Evolutionary conservation across 2,329 filamentous ascomycete species (phyloP), one percentile per base, ranked within the genome.

Genomic region (Stagonosporopsis vannaccii): DNA sequence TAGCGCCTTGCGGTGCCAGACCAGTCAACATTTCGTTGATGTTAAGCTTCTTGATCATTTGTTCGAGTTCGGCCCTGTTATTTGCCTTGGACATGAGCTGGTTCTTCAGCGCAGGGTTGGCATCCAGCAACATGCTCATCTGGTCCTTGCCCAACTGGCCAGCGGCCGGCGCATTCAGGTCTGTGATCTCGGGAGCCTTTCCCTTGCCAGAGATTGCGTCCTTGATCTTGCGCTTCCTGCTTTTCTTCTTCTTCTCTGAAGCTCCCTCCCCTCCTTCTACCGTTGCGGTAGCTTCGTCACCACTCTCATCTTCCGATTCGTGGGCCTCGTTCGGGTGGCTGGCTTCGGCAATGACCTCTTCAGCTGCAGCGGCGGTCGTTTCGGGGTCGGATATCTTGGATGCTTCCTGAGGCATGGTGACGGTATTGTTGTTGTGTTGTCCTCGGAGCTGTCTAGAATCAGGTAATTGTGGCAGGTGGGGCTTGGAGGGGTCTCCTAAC

Each of bases 21-120:
- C 89, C 89, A 1, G 89, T 90, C 84, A 91, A 85, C 71, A 91
- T 85, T 61, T 91, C 88, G 71, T 87, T 84, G 51, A 91, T 79
- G 62, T 83, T 88, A 72, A 91, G 80, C 66, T 84, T 84, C 41
- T 85, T 43, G 41, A 43, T 43, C 62, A 82, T 70, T 42, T 85
- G 79, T 44, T 81, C 76, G 19, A 76, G 52, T 11, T 70, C 67
- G 26, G 62, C 60, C 49, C 61, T 67, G 41, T 65, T 68, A 25
- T 66, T 72, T 17, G 59, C 56, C 58, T 68, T 74, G 58, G 69
- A 63, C 35, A 68, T 42, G 35, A 78, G 63, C 52, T 78, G 74
- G 17, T 72, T 66, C 58, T 74, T 75, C 23, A 78, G 69, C 39
- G 72, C 72, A 6, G 75, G 75, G 59, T 78, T 78, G 44, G 67